A percentile compares a stretch with the other conserved stretches of the same genome.
Evolutionary conservation across 768 basidiomycete genomes (phyloP).

Genomic region (Tricholoma matsutake): DNA sequence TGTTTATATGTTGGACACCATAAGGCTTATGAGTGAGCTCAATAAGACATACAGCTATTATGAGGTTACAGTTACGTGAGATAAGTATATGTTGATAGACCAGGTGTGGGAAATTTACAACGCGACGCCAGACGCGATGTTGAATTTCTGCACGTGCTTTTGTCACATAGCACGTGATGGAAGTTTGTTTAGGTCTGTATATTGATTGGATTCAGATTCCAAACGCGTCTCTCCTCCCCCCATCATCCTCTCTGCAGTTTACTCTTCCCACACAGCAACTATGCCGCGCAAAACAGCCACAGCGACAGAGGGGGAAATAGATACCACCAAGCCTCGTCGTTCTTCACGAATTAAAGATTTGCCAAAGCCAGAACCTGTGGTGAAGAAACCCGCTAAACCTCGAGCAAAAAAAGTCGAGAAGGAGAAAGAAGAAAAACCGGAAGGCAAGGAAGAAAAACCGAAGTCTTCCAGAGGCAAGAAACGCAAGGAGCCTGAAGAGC

Average conservation of each 20-base stretch:
- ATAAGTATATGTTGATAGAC: too few relatives aligned
- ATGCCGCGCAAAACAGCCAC: constrained; percentile 75
- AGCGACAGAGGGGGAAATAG: constrained; percentile 36
- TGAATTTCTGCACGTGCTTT: constrained; percentile 11
- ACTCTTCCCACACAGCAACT: constrained; percentile 11
- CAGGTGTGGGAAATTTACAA: background rate
- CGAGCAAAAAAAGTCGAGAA: constrained; percentile 52
- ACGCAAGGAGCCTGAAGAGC: constrained; percentile 42
- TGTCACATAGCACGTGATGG: constrained; percentile 24
- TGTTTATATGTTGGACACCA: too few relatives aligned
- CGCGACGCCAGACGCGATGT: constrained; percentile 8
- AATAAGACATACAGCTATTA: too few relatives aligned
- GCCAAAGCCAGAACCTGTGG: constrained; percentile 48
- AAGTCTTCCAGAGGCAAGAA: constrained; percentile 41
- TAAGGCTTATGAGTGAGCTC: too few relatives aligned
- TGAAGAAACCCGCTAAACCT: constrained; percentile 67
- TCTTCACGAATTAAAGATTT: constrained; percentile 73
- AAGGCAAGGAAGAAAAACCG: constrained; percentile 57
- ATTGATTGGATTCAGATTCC: constrained; percentile 19
- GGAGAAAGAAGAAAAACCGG: constrained; percentile 34
- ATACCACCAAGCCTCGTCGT: constrained; percentile 56
- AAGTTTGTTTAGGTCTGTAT: constrained; percentile 16
- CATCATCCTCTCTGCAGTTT: constrained; percentile 12
- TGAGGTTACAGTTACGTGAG: too few relatives aligned
- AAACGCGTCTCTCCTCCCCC: constrained; percentile 23